phyloP scores from a whole-genome alignment of 305 asterid species.

The Stenogyne calaminthoides region DNA sequence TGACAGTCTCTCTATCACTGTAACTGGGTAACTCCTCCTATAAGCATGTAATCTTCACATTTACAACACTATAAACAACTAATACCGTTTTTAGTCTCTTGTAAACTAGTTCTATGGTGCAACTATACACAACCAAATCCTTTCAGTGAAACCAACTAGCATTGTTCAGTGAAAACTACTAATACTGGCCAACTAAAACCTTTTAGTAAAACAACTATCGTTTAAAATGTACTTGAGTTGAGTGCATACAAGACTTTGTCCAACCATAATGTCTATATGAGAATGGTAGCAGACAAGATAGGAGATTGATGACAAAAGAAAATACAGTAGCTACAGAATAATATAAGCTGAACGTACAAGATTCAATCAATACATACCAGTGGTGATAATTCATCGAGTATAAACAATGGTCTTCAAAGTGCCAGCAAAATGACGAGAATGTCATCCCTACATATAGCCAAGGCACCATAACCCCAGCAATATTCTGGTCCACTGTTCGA shows the following conservation, averaged over 20 bases:
- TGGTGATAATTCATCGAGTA: slow-evolving; percentile 97
- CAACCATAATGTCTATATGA: neutral
- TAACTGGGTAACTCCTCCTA: neutral
- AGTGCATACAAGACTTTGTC: too few species aligned
- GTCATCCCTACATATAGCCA: slow-evolving; percentile 96
- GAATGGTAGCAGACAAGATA: slow-evolving; percentile 9
- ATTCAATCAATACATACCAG: slow-evolving; percentile 56
- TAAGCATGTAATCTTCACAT: slow-evolving; percentile 16
- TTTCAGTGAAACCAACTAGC: too few species aligned
- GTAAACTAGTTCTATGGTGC: too few species aligned
- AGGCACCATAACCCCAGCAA: slow-evolving; percentile 99
- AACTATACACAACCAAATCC: too few species aligned
- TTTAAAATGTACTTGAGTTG: too few species aligned
- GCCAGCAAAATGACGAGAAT: slow-evolving; percentile 99
- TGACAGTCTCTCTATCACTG: neutral
- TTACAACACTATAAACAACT: neutral
- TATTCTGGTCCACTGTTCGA: slow-evolving; percentile 80
- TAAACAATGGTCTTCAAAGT: slow-evolving; percentile 97
- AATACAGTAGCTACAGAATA: neutral
- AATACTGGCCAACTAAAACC: too few species aligned
- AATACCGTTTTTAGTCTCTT: too few species aligned
- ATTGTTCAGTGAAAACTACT: too few species aligned
- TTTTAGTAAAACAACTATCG: too few species aligned
- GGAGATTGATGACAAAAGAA: slow-evolving; percentile 12
- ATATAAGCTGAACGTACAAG: slow-evolving; percentile 21